Evolutionary conservation across 176 grass and related monocot species (phyloP), one percentile per base, ranked within the genome.

Genomic region (Juncus effusus): DNA sequence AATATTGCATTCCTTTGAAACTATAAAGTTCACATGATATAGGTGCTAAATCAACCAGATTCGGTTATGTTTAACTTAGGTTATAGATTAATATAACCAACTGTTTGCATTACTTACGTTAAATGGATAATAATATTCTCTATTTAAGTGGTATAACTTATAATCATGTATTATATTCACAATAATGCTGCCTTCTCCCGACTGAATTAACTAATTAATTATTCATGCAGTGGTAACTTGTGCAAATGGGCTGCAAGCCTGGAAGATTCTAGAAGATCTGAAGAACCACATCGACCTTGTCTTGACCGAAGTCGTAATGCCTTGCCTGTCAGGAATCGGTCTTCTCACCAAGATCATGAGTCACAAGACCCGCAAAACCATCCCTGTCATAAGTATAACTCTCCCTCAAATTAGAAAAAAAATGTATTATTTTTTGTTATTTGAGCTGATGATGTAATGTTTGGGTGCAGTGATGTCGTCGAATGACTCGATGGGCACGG

Each of bases 381-480:
- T 88, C 87, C 92, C 92, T 64, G 87, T 96, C 13, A 96, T 91
- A 65, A 96, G 92, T 96, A 84, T 88, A 87, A 75, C 83, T 14
- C 13, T 75, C 79, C 67, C 67, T 49, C 19, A 28, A 28, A 28
- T 28, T 28, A 28, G 1, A 28, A 28, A 28, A 28, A 28, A 28
- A 28, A 28, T 1, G 1, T 28, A 0, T 28, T 28, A 28, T 28
- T 28, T 28, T 28, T 28, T 28, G 19, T 28, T 28, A 28, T 28
- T 28, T 28, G 19, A 28, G 19, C 19, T 28, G 19, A 28, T 28
- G 37, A 40, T 38, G 12, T 16, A 53, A 11, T 86, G 16, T 83
- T 86, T 86, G 13, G 42, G 13, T 89, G 82, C 88, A 96, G 92
- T 91, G 93, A 96, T 91, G 93, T 96, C 93, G 74, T 84, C 88